Base-by-base conservation (phyloP, 495 filamentous ascomycete species). In the Daldinia concentrica region DNA sequence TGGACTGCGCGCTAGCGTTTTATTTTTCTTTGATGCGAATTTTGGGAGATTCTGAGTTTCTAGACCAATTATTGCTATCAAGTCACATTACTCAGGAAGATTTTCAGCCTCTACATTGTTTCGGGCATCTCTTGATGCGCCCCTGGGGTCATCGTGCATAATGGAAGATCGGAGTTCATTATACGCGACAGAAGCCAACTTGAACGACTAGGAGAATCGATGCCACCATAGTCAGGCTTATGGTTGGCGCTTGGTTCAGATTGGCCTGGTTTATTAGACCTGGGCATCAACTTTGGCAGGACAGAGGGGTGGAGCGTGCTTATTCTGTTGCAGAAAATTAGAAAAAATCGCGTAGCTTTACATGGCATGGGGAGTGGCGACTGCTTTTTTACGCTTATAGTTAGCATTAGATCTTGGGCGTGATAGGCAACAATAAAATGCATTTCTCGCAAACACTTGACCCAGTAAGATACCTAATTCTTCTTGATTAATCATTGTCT, bases 311-410 rank as follows among this genome's bases (percentile, higher is more conserved):
- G 27, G 57, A 45, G 14, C 57, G 36, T n/a, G 39, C 57, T 29
- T 26, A 15, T n/a, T 34, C 6, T 60, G 9, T 34, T 19, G 57
- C 37, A 60, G 22, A 22, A 60, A 58, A 48, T 15, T n/a, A 29
- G 19, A 50, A 58, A 36, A 57, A 59, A 11, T 62, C 12, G 50
- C 36, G 63, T 51, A 58, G 66, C 66, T 69, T 69, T 69, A 69
- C 14, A 26, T 57, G 22, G 29, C 19, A 59, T 64, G 37, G 17
- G 26, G 26, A 58, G 63, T 52, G 37, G 50, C 51, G 66, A 69
- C 12, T 69, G 66, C 59, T 51, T 62, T 69, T 39, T 30, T 32
- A 52, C 9, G 17, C 17, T 15, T 45, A 55, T 14, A 9, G 29
- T 27, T 39, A 54, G 29, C 19, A 12, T 60, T 6, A 30, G 26